Evolutionary conservation across 106 monocot species (phyloP).

Genomic region (Dendrobium huoshanense): DNA sequence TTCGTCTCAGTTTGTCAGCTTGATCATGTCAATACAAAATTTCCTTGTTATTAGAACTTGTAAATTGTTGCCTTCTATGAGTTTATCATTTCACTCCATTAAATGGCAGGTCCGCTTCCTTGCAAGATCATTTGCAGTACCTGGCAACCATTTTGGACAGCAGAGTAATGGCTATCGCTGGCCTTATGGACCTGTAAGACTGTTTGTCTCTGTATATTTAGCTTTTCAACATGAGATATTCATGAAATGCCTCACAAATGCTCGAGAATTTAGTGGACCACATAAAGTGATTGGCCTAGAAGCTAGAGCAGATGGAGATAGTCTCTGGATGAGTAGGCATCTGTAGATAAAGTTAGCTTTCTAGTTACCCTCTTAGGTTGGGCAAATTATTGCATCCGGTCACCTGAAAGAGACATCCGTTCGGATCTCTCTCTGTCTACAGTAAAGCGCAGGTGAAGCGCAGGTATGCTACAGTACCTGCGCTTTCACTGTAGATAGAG

Average conservation of each 20-base stretch:
- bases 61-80: not conserved
- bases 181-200: slow-evolving; percentile 79
- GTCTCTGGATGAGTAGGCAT: no score
- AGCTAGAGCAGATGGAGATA: no score
- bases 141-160: slow-evolving; percentile 78
- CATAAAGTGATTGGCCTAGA: no score
- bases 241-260: not conserved
- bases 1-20: not conserved
- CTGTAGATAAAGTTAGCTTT: no score
- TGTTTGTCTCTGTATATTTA: not conserved
- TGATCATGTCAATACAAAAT: not conserved
- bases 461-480: no score
- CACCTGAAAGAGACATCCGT: no score
- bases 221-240: not conserved
- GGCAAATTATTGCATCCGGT: no score
- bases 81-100: slow-evolving; percentile 5
- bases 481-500: no score
- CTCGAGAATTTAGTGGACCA: not conserved
- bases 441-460: no score
- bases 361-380: no score
- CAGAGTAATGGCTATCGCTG: slow-evolving; percentile 69
- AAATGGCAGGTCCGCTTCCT: slow-evolving; percentile 65
- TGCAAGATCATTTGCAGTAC: slow-evolving; percentile 63
- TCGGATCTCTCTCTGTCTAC: no score
- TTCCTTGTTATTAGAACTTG: slow-evolving; percentile 1